Evolutionary conservation across 1,284 basidiomycete genomes (phyloP).

Genomic region (Wolfiporia cocos): DNA sequence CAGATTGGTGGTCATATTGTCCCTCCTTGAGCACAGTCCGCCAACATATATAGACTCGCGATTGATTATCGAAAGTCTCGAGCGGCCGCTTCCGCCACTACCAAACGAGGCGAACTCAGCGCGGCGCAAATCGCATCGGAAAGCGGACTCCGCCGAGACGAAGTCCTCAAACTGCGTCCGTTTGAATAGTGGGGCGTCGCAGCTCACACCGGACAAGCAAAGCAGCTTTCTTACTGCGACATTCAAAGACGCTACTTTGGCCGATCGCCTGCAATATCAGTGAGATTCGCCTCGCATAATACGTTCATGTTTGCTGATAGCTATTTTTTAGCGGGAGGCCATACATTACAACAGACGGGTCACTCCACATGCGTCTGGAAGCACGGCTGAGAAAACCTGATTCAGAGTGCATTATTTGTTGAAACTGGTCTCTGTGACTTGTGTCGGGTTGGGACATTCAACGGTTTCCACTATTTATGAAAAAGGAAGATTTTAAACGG

Average conservation of each 20-base stretch:
- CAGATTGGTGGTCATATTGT: slow-evolving; percentile 50
- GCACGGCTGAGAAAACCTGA: slow-evolving; percentile 42
- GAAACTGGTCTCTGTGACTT: not conserved
- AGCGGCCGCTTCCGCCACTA: slow-evolving; percentile 11
- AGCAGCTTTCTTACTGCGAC: slow-evolving; percentile 29
- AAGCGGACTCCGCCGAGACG: too few relatives aligned
- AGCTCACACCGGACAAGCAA: slow-evolving; percentile 12
- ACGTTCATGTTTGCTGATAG: too few relatives aligned
- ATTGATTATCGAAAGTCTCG: slow-evolving; percentile 40
- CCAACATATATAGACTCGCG: slow-evolving; percentile 55
- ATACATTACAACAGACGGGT: slow-evolving; percentile 49
- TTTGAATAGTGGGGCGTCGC: slow-evolving; percentile 30
- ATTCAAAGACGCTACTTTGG: slow-evolving; percentile 39
- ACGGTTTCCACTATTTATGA: not conserved
- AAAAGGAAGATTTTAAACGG: not conserved
- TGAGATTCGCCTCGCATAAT: slow-evolving; percentile 34
- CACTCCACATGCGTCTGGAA: slow-evolving; percentile 46
- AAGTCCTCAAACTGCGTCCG: slow-evolving; percentile 37
- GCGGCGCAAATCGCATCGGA: slow-evolving; percentile 3
- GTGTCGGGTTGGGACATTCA: not conserved
- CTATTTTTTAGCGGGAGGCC: slow-evolving; percentile 39
- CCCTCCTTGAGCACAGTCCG: slow-evolving; percentile 50
- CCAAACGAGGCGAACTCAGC: not conserved
- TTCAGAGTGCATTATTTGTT: slow-evolving; percentile 54
- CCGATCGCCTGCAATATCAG: slow-evolving; percentile 50